A percentile compares a stretch with the other conserved stretches of the same genome.
These are phyloP conservation scores for Neophaeococcomyces aloes DNA, from an alignment of 2,329 filamentous ascomycete genomes.

Conservation along the genomic window DNA sequence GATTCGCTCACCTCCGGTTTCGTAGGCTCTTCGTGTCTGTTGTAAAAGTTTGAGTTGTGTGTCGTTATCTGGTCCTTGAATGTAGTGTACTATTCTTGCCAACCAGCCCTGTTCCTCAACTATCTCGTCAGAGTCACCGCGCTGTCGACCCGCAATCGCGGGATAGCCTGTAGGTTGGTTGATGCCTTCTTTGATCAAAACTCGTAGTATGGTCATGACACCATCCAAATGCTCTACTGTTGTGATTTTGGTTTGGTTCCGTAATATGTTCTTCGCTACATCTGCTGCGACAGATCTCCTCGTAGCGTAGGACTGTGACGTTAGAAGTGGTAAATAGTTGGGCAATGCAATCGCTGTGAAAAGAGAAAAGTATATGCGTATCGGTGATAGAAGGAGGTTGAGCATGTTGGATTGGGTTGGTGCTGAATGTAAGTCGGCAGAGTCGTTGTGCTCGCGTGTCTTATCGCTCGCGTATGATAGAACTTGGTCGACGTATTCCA, in stretches of 20 bases:
- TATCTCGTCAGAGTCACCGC: constrained; percentile 88
- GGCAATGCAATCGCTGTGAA: constrained; percentile 94
- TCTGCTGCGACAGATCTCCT: constrained; percentile 83
- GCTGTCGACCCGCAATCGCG: constrained; percentile 61
- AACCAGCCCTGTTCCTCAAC: constrained; percentile 97
- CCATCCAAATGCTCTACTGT: constrained; percentile 74
- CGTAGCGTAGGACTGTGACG: constrained; percentile 87
- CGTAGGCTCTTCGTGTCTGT: constrained; percentile 73
- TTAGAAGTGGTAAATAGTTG: constrained; percentile 78
- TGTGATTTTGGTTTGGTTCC: constrained; percentile 68
- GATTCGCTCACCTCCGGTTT: constrained; percentile 87
- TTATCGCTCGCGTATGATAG: constrained; percentile 80
- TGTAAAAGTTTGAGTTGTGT: constrained; percentile 86
- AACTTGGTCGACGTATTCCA: constrained; percentile 89
- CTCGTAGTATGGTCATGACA: constrained; percentile 75
- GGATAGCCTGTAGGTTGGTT: constrained; percentile 77
- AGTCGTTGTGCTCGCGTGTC: constrained; percentile 80
- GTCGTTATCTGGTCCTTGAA: constrained; percentile 75
- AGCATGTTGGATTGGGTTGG: constrained; percentile 81
- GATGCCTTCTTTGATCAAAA: constrained; percentile 85
- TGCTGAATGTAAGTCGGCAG: constrained; percentile 84
- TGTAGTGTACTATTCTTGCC: constrained; percentile 79
- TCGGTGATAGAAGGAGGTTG: constrained; percentile 77
- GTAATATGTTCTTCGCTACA: constrained; percentile 70
- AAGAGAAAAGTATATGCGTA: constrained; percentile 81